phyloP scores from a whole-genome alignment of 1,284 basidiomycete genomes.

The Xerocomus minutiporus region DNA sequence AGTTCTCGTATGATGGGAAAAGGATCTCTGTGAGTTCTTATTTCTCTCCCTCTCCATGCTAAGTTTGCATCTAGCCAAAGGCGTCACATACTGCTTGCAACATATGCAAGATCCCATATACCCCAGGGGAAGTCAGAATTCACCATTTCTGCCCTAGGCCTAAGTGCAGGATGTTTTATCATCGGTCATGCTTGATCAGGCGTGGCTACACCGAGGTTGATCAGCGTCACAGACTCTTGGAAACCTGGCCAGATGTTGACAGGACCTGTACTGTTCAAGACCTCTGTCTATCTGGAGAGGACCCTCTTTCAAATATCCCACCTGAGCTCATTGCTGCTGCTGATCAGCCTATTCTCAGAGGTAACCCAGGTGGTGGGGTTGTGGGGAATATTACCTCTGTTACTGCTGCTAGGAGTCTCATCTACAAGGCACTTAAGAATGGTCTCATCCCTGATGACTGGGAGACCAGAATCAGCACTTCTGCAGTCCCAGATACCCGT shows the following conservation, averaged over 20 bases:
- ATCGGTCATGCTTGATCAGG: constrained; percentile 38
- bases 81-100: constrained; percentile 32
- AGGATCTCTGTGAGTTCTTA: constrained; percentile 31
- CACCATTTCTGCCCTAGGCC: constrained; percentile 53
- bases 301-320: constrained; percentile 31
- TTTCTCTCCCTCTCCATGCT: not conserved
- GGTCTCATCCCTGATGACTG: constrained; percentile 31
- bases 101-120: constrained; percentile 40
- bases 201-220: constrained; percentile 30
- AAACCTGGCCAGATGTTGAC: constrained; percentile 15
- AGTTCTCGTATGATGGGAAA: constrained; percentile 33
- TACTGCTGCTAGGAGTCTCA: constrained; percentile 37
- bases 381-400: constrained; percentile 45
- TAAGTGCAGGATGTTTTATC: constrained; percentile 40
- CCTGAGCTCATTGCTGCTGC: constrained; percentile 36
- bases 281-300: not conserved
- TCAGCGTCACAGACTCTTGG: constrained; percentile 1
- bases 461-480: constrained; percentile 26
- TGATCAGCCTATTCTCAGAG: constrained; percentile 47
- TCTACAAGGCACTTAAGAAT: constrained; percentile 34
- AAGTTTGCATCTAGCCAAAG: constrained; percentile 31
- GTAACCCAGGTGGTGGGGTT: constrained; percentile 36
- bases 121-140: constrained; percentile 32
- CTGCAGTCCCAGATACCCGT: constrained; percentile 3
- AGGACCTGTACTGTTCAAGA: constrained; percentile 8